Percentiles rank a stretch among this genome's conserved stretches.
phyloP scores from a whole-genome alignment of 129 eudicot genomes.

The Lactuca saligna region DNA sequence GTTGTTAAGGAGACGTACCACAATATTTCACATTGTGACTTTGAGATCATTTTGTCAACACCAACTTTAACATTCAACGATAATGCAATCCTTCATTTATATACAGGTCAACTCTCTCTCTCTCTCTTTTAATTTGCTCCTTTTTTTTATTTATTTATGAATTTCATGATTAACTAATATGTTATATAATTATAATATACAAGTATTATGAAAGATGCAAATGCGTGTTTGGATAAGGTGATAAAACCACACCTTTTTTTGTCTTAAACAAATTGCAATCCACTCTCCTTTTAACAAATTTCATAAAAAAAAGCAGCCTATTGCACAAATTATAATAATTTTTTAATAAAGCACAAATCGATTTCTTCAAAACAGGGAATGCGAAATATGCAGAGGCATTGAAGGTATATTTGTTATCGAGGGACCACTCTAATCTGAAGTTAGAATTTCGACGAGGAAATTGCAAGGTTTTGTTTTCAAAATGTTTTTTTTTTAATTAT shows the following conservation, averaged over 20 bases:
- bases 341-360: too few relatives aligned
- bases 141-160: not conserved
- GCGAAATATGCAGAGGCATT: conserved; percentile 33
- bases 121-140: not conserved
- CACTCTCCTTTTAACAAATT: not conserved
- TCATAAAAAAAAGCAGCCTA: not conserved
- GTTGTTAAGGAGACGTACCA: conserved; percentile 45
- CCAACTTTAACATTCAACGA: conserved; percentile 8
- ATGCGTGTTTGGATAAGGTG: too few relatives aligned
- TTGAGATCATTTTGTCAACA: conserved; percentile 45
- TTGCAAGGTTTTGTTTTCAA: conserved; percentile 40
- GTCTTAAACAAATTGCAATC: too few relatives aligned
- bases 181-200: too few relatives aligned
- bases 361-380: conserved; percentile 31
- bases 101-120: conserved; percentile 24
- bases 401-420: conserved; percentile 41
- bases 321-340: too few relatives aligned
- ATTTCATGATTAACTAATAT: not conserved
- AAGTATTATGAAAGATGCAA: too few relatives aligned
- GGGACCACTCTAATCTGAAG: conserved; percentile 50
- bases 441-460: conserved; percentile 46
- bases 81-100: conserved; percentile 41
- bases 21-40: conserved; percentile 40
- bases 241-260: too few relatives aligned
- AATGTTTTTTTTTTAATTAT: too few relatives aligned